Percentiles rank a stretch among this genome's conserved stretches.
Conservation (phyloP, 78 protist genomes). For the Planoprotostelium fungivorum region DNA sequence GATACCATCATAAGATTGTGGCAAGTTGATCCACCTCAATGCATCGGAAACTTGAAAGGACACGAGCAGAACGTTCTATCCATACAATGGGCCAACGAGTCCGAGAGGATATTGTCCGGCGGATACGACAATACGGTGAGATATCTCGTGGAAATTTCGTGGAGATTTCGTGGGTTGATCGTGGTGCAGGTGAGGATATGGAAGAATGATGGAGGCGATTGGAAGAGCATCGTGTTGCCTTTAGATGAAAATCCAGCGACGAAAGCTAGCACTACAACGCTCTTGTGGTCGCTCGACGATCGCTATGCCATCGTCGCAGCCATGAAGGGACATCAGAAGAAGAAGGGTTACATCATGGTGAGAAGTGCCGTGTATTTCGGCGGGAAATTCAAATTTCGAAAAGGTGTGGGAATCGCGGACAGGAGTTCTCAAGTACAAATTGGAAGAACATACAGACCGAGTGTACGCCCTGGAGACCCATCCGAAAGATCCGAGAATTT, state of each 20-base stretch:
- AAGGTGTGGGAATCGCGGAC: neutral
- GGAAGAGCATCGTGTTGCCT: neutral
- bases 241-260: neutral
- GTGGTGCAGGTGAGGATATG: no score
- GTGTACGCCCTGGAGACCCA: neutral
- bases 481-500: neutral
- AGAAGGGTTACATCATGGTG: neutral
- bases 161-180: no score
- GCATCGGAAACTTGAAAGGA: neutral
- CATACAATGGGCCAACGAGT: neutral
- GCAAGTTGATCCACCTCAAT: neutral
- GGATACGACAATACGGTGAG: neutral
- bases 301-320: neutral
- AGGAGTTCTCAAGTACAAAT: neutral
- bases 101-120: neutral
- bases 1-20: neutral
- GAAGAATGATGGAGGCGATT: neutral
- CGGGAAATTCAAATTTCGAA: neutral
- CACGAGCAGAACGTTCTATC: neutral
- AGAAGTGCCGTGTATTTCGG: neutral
- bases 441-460: neutral
- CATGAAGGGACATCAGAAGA: neutral
- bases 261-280: neutral
- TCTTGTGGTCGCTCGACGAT: neutral
- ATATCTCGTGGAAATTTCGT: no score